Evolutionary conservation across 805 yeast genomes (phyloP), one percentile per base, ranked within the genome.

Genomic region (Phaffomyces opuntiae): DNA sequence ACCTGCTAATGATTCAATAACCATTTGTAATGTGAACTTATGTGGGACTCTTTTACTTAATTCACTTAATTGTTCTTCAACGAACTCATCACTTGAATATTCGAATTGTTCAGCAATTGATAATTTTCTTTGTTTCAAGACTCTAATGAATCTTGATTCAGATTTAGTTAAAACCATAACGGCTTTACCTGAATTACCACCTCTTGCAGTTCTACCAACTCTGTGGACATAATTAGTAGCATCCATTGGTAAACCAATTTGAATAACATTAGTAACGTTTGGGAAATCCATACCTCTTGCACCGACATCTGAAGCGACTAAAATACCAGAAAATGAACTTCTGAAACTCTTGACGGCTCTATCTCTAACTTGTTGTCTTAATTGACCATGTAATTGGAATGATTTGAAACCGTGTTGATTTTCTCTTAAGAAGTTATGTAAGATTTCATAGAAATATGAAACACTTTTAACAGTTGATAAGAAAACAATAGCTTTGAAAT

Each of bases 271-370:
- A 25, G 88, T 67, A 27, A 91, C 95, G 55, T 79, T 78, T 46
- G 90, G 93, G 74, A 91, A 87, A 69, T 91, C 97, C 83, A 91
- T 81, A 54, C 98, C 98, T 68, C 98, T 80, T 13, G 97, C 96
- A 50, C 90, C 95, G 48, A 91, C 97, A 66, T 89, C 96, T 7
- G 96, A 86, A 46, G 91, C 82, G 45, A 91, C 77, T 47, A 91
- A 72, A 39, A 90, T 60, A 46, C 87, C 85, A 27, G 64, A 48
- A 25, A 60, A 56, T 14, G 70, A 54, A 45, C 57, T 60, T 52
- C 81, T 75, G 70, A 82, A 86, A 33, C 59, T 58, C 42, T 69
- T 70, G 34, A 85, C 78, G 25, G 78, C 64, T 49, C 70, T 67
- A 50, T 82, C 84, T 62, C 98, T 81, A 39, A 69, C 73, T 25